These are phyloP conservation scores for Pseudisothecium myosuroides DNA, from an alignment of 225 moss, liverwort and hornwort genomes.

Conservation along the genomic window DNA sequence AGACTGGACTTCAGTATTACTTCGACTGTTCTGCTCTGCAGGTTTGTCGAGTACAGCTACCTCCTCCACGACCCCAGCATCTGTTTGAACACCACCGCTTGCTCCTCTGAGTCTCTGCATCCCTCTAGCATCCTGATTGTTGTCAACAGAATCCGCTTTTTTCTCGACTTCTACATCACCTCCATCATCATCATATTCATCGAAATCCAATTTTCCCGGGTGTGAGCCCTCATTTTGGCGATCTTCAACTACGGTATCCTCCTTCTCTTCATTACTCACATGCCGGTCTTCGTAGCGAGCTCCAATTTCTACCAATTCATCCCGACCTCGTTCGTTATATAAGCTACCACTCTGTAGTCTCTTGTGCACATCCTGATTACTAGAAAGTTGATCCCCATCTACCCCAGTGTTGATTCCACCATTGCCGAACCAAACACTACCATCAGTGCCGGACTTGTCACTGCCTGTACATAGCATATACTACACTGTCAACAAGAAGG, in stretches of 20 bases:
- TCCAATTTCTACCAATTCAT: slow-evolving; percentile 39
- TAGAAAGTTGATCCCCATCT: background rate
- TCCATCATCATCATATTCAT: slow-evolving; percentile 57
- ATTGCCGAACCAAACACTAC: slow-evolving; percentile 17
- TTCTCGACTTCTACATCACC: slow-evolving; percentile 27
- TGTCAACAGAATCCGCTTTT: slow-evolving; percentile 7
- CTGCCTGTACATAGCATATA: background rate
- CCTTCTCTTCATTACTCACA: background rate
- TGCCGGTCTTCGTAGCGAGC: slow-evolving; percentile 26
- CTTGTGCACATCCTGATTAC: slow-evolving; percentile 8
- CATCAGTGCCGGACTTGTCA: slow-evolving; percentile 3
- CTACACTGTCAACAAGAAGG: background rate
- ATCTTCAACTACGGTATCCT: background rate
- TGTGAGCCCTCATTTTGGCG: slow-evolving; percentile 5
- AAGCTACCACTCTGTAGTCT: slow-evolving; percentile 33
- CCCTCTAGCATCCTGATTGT: background rate
- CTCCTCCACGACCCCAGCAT: background rate
- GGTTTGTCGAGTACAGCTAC: background rate
- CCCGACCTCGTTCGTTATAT: slow-evolving; percentile 38
- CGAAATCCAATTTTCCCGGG: slow-evolving; percentile 6
- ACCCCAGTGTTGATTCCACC: background rate
- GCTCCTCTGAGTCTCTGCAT: background rate
- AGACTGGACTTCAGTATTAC: background rate
- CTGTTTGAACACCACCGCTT: background rate
- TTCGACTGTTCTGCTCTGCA: slow-evolving; percentile 2